phyloP scores from a whole-genome alignment of 2,329 filamentous ascomycete genomes.

The Byssothecium circinans region DNA sequence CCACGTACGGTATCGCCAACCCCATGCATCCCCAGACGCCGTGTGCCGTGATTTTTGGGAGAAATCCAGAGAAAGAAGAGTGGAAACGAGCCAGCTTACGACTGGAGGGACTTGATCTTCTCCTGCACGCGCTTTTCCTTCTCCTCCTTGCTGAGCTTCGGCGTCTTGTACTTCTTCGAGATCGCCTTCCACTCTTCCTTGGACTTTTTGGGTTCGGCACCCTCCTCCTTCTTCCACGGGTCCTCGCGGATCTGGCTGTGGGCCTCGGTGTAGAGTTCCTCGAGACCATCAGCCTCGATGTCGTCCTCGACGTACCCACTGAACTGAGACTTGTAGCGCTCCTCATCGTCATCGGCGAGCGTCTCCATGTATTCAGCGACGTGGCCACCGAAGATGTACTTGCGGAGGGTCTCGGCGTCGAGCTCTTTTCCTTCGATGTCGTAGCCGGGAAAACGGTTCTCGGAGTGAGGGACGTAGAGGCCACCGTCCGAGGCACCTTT shows the following conservation, averaged over 20 bases:
- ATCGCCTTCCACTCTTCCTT: constrained; percentile 97
- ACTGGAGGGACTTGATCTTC: constrained; percentile 82
- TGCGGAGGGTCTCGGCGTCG: constrained; percentile 93
- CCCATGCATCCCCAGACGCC: constrained; percentile 40
- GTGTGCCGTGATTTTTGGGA: constrained; percentile 38
- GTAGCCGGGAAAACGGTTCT: constrained; percentile 99
- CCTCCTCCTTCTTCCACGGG: constrained; percentile 88
- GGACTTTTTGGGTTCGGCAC: constrained; percentile 81
- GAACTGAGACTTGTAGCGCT: constrained; percentile 99
- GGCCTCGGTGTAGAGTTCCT: constrained; percentile 94
- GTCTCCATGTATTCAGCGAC: constrained; percentile 99
- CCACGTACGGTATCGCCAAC: constrained; percentile 27
- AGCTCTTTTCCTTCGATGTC: constrained; percentile 98
- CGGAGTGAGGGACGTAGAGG: constrained; percentile 94
- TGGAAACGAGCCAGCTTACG: constrained; percentile 31
- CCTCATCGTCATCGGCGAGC: constrained; percentile 98
- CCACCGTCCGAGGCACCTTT: constrained; percentile 99
- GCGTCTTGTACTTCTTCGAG: constrained; percentile 82
- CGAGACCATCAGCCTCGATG: constrained; percentile 91
- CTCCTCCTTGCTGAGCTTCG: constrained; percentile 82
- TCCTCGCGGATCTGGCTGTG: constrained; percentile 97
- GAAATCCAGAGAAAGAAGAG: constrained; percentile 12
- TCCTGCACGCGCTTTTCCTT: constrained; percentile 80
- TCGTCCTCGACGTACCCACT: constrained; percentile 96
- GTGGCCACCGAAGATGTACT: constrained; percentile 99